Evolutionary conservation across 2,329 filamentous ascomycete genomes (phyloP).

Genomic region (Fusarium veterinarium): DNA sequence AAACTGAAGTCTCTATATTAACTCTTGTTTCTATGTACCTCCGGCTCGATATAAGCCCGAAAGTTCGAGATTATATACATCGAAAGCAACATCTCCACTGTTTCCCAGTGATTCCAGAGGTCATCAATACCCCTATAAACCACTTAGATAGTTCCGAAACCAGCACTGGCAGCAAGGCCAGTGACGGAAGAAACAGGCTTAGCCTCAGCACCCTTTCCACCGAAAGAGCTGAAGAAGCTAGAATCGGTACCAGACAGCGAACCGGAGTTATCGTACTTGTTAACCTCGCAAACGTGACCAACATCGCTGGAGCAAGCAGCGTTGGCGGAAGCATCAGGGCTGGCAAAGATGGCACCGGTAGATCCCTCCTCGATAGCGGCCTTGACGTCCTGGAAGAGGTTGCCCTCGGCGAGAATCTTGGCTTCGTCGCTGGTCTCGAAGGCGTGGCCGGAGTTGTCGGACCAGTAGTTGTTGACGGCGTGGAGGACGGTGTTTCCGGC

Average conservation of each 20-base stretch:
- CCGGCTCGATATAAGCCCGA: not conserved
- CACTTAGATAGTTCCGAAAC: slow-evolving; percentile 57
- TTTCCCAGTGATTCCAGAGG: not conserved
- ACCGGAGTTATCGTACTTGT: slow-evolving; percentile 58
- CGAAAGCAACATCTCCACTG: not conserved
- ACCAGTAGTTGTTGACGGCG: slow-evolving; percentile 72
- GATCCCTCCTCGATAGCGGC: slow-evolving; percentile 51
- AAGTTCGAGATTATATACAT: slow-evolving; percentile 13
- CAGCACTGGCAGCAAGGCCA: slow-evolving; percentile 55
- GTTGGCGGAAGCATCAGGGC: slow-evolving; percentile 49
- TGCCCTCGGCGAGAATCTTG: slow-evolving; percentile 65
- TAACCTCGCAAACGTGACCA: slow-evolving; percentile 62
- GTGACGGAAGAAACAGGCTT: slow-evolving; percentile 48
- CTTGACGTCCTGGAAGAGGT: slow-evolving; percentile 66
- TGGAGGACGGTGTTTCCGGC: slow-evolving; percentile 66
- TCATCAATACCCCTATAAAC: not conserved
- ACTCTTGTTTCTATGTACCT: slow-evolving; percentile 9
- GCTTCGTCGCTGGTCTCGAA: slow-evolving; percentile 62
- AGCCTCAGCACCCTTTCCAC: slow-evolving; percentile 62
- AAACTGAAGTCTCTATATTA: not conserved
- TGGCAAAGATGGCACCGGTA: slow-evolving; percentile 50
- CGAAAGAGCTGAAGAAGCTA: slow-evolving; percentile 61
- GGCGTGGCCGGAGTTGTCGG: slow-evolving; percentile 65
- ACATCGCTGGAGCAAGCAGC: slow-evolving; percentile 57
- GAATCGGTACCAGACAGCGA: slow-evolving; percentile 56